These are phyloP conservation scores for Phytophthora parvispora DNA, from an alignment of 352 stramenopile genomes.

Conservation along the genomic window DNA sequence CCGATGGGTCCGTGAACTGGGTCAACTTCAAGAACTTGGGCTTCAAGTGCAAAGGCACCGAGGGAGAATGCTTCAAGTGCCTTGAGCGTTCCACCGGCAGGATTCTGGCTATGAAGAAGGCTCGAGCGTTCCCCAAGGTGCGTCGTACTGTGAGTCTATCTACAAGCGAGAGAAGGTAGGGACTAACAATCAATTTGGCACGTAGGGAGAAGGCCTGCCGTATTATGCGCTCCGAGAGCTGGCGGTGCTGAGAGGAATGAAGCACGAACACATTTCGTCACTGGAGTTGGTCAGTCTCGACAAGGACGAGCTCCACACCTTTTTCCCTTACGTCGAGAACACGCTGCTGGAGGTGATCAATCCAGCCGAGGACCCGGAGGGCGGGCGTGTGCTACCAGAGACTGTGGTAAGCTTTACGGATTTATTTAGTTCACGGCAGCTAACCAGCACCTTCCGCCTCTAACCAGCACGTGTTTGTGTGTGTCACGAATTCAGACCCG, in stretches of 20 bases:
- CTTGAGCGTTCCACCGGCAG: conserved; percentile 87
- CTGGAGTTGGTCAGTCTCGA: conserved; percentile 90
- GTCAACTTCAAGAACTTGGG: conserved; percentile 91
- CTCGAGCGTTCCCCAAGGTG: conserved; percentile 90
- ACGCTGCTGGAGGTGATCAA: conserved; percentile 94
- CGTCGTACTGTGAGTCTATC: too few species aligned
- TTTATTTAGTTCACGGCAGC: too few species aligned
- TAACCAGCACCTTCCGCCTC: background rate
- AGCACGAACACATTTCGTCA: conserved; percentile 90
- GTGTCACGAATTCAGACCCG: conserved; percentile 54
- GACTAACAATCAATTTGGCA: too few species aligned
- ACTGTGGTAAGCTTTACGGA: conserved; percentile 79
- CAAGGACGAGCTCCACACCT: conserved; percentile 90
- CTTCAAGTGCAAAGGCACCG: conserved; percentile 93
- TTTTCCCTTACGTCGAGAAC: conserved; percentile 93
- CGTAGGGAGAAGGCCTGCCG: conserved; percentile 92
- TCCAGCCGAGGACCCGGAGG: conserved; percentile 84
- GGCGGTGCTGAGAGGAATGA: conserved; percentile 89
- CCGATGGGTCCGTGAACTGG: conserved; percentile 87
- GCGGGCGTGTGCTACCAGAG: conserved; percentile 80
- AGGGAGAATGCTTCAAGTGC: conserved; percentile 91
- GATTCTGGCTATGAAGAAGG: conserved; percentile 92
- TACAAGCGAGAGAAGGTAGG: too few species aligned
- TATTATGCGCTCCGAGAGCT: conserved; percentile 95
- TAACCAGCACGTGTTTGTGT: conserved; percentile 18